These are phyloP conservation scores for Trichoderma pleuroti DNA, from an alignment of 2,329 filamentous ascomycete species.

Conservation along the genomic window DNA sequence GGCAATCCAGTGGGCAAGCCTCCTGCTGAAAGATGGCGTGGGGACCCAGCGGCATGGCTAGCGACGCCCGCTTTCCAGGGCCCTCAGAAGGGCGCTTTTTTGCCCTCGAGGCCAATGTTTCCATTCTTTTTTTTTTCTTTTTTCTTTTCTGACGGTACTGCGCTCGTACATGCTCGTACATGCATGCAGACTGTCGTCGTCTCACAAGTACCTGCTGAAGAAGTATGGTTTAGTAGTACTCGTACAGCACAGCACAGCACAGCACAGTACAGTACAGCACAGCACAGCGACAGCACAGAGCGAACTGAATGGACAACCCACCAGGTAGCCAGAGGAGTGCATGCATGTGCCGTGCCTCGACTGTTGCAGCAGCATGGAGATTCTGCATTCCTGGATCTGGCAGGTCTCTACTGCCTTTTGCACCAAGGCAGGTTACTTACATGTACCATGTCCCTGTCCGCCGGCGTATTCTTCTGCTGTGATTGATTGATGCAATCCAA, in stretches of 20 bases:
- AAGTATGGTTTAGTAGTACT: not conserved
- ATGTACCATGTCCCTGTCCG: not conserved
- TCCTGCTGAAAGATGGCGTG: slow-evolving; percentile 3
- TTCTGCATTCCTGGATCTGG: not conserved
- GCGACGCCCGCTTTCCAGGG: slow-evolving; percentile 16
- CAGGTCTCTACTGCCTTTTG: not conserved
- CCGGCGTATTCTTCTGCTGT: not conserved
- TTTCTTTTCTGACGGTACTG: not conserved
- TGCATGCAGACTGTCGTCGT: not conserved
- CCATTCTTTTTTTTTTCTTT: not conserved
- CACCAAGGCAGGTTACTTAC: not conserved
- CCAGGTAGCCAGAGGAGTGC: not conserved
- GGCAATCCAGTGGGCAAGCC: slow-evolving; percentile 25
- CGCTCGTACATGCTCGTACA: not conserved
- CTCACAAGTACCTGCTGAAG: not conserved
- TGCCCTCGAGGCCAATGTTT: not conserved
- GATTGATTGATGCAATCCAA: not conserved
- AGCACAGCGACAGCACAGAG: too few relatives aligned
- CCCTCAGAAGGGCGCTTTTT: not conserved
- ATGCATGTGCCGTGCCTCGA: not conserved
- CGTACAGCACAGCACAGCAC: too few relatives aligned
- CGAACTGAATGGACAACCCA: not conserved
- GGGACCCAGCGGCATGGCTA: slow-evolving; percentile 12
- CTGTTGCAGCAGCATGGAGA: not conserved
- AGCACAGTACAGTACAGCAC: too few relatives aligned